phyloP scores from a whole-genome alignment of 441 rosid species.

The Gossypium laxum region DNA sequence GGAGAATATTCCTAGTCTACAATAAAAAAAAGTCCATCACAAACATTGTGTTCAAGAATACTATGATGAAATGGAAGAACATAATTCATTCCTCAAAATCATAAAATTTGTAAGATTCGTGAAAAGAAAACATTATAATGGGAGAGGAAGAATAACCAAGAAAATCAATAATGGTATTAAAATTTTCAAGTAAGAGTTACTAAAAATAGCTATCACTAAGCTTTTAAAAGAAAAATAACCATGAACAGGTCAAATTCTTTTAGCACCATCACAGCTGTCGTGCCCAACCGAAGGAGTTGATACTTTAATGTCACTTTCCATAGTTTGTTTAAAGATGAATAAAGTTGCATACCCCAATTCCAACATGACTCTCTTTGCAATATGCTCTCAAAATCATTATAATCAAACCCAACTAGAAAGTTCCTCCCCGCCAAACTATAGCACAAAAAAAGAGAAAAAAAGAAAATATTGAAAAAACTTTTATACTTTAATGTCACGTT shows the following conservation, averaged over 20 bases:
- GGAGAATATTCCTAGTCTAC: too few relatives aligned
- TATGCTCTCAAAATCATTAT: conserved; percentile 52
- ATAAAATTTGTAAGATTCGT: too few relatives aligned
- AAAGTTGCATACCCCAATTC: conserved; percentile 45
- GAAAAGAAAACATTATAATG: background rate
- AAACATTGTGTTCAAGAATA: too few relatives aligned
- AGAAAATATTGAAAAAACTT: too few relatives aligned
- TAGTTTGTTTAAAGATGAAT: conserved; percentile 34
- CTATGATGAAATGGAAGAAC: too few relatives aligned
- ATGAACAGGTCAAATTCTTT: conserved; percentile 41
- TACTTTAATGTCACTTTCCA: conserved; percentile 57
- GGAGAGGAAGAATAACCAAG: background rate
- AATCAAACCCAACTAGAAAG: conserved; percentile 17
- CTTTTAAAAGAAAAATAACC: conserved; percentile 41
- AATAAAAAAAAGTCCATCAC: too few relatives aligned
- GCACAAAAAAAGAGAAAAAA: background rate
- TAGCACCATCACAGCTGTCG: conserved; percentile 28
- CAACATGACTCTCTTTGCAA: conserved; percentile 37
- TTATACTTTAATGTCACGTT: conserved; percentile 41
- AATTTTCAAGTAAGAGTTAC: background rate
- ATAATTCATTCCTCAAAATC: too few relatives aligned
- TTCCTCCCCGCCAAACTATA: conserved; percentile 20
- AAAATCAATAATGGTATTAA: background rate
- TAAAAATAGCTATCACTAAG: background rate
- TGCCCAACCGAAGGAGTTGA: conserved; percentile 50